A percentile compares a stretch with the other conserved stretches of the same genome.
Evolutionary conservation across 352 stramenopile genomes (phyloP).

Genomic region (Phytopythium vexans): DNA sequence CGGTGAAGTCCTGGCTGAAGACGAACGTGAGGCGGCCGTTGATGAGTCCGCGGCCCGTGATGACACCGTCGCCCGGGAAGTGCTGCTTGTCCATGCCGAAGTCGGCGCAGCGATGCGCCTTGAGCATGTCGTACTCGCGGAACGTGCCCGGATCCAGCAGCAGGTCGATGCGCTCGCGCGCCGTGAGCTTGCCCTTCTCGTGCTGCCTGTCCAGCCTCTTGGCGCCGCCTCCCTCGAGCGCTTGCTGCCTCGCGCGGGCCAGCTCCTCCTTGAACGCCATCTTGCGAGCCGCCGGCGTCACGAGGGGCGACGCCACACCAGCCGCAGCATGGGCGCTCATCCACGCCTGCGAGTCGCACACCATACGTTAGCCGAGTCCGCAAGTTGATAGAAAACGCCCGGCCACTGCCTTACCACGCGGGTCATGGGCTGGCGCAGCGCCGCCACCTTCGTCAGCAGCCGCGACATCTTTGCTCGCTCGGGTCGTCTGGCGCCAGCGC

Average conservation of each 20-base stretch:
- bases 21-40: conserved; percentile 96
- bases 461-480: too few species aligned
- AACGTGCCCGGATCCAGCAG: conserved; percentile 96
- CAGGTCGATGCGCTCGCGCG: conserved; percentile 93
- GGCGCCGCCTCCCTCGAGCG: conserved; percentile 87
- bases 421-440: too few species aligned
- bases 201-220: conserved; percentile 91
- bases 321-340: too few species aligned
- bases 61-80: conserved; percentile 94
- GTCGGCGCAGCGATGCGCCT: conserved; percentile 95
- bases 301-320: conserved; percentile 22
- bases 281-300: conserved; percentile 61
- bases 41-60: conserved; percentile 93
- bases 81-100: conserved; percentile 96
- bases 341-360: too few species aligned
- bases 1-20: conserved; percentile 98
- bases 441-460: too few species aligned
- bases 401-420: too few species aligned
- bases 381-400: too few species aligned
- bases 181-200: conserved; percentile 95
- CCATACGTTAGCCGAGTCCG: too few species aligned
- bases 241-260: conserved; percentile 60
- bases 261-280: conserved; percentile 71
- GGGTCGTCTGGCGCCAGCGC: too few species aligned
- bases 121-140: conserved; percentile 96